These are phyloP conservation scores for Alternaria alternata DNA, from an alignment of 2,329 filamentous ascomycete genomes.

Conservation along the genomic window DNA sequence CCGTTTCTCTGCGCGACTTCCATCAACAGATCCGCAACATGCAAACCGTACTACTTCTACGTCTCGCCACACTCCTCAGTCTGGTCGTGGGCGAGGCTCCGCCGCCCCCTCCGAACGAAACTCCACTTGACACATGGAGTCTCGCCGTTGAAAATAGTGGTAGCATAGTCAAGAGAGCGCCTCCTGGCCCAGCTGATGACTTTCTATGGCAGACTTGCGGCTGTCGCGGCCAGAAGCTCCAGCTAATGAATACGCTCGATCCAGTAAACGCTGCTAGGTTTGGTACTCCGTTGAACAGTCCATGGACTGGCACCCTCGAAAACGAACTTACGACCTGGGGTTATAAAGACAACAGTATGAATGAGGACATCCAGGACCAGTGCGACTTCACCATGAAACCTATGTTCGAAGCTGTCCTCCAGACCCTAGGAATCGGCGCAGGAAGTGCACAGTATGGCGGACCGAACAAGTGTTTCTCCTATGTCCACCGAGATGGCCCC, in stretches of 20 bases:
- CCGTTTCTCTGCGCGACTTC: background rate
- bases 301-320: background rate
- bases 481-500: background rate
- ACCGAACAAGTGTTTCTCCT: background rate
- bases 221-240: slow-evolving; percentile 2
- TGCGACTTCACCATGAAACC: slow-evolving; percentile 2
- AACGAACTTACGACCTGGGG: background rate
- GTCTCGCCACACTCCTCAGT: background rate
- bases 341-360: background rate
- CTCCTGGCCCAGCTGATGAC: background rate
- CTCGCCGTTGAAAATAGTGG: background rate
- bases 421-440: background rate
- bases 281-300: background rate
- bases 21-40: background rate
- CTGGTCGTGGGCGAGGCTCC: background rate
- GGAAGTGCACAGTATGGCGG: background rate
- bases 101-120: background rate
- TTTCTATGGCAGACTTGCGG: background rate
- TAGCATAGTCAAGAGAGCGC: slow-evolving; percentile 1
- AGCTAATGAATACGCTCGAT: background rate
- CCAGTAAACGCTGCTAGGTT: background rate
- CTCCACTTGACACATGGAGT: background rate
- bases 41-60: background rate
- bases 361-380: background rate
- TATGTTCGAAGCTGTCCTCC: background rate